These are phyloP conservation scores for Phialophora expanda DNA, from an alignment of 2,329 filamentous ascomycete genomes.

Conservation along the genomic window DNA sequence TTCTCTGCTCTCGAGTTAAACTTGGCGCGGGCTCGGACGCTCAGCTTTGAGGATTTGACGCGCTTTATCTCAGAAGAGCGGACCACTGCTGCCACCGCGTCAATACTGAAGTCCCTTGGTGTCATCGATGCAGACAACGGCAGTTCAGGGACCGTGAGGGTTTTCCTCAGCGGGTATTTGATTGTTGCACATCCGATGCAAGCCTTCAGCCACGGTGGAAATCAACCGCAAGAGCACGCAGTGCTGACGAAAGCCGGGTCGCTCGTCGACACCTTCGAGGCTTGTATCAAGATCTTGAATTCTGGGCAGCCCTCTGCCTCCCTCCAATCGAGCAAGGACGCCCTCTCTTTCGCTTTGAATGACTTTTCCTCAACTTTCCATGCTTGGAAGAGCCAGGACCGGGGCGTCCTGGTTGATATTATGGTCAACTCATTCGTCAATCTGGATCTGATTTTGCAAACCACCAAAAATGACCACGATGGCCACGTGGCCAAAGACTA, in stretches of 20 bases:
- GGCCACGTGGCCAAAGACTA: conserved; percentile 69
- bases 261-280: conserved; percentile 52
- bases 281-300: conserved; percentile 19
- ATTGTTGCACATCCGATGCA: conserved; percentile 66
- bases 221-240: conserved; percentile 67
- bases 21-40: conserved; percentile 57
- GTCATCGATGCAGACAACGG: conserved; percentile 57
- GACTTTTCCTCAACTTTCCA: conserved; percentile 67
- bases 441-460: conserved; percentile 70
- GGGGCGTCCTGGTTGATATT: conserved; percentile 65
- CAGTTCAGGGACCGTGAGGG: conserved; percentile 60
- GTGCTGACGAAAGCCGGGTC: conserved; percentile 66
- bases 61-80: conserved; percentile 59
- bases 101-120: conserved; percentile 62
- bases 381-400: conserved; percentile 69
- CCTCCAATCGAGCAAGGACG: conserved; percentile 9
- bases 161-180: conserved; percentile 68
- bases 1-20: conserved; percentile 61
- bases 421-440: conserved; percentile 71
- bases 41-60: conserved; percentile 65
- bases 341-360: conserved; percentile 61
- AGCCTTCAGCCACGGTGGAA: conserved; percentile 60
- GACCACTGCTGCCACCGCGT: conserved; percentile 60
- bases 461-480: conserved; percentile 66
- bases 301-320: conserved; percentile 7